Conservation (phyloP, 331 rosid genomes). For the Spiraea crenata region DNA sequence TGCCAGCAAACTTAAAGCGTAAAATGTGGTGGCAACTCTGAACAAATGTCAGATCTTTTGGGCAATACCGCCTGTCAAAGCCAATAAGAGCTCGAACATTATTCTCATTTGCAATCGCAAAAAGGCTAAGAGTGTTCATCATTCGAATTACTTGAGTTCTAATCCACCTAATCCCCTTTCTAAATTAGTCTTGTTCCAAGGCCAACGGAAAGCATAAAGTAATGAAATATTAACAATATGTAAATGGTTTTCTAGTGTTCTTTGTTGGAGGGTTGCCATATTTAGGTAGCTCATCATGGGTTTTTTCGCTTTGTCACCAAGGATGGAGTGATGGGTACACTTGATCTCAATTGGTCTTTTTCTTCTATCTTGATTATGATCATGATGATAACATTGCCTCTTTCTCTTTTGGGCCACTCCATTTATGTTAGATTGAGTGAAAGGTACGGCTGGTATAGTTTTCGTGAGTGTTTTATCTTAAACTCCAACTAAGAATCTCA, state of each 20-base stretch:
- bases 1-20: conserved; percentile 5
- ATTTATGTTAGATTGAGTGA: conserved; percentile 36
- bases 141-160: too few relatives aligned
- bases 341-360: conserved; percentile 22
- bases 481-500: background rate
- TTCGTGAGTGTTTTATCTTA: background rate
- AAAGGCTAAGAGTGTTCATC: too few relatives aligned
- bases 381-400: conserved; percentile 22
- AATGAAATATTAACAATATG: too few relatives aligned
- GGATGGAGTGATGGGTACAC: conserved; percentile 24
- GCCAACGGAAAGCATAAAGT: too few relatives aligned
- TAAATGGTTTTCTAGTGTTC: background rate
- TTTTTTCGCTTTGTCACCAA: conserved; percentile 31
- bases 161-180: background rate
- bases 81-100: background rate
- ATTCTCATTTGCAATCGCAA: too few relatives aligned
- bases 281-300: background rate
- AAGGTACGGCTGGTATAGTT: conserved; percentile 33
- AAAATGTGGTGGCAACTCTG: background rate
- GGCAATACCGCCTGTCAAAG: background rate
- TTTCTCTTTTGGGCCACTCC: conserved; percentile 26
- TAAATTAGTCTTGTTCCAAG: too few relatives aligned
- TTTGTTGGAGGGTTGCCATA: background rate
- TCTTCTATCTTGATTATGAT: conserved; percentile 19
- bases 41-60: background rate